Conservation (phyloP, 345 rosid species). For the Kernera saxatilis region DNA sequence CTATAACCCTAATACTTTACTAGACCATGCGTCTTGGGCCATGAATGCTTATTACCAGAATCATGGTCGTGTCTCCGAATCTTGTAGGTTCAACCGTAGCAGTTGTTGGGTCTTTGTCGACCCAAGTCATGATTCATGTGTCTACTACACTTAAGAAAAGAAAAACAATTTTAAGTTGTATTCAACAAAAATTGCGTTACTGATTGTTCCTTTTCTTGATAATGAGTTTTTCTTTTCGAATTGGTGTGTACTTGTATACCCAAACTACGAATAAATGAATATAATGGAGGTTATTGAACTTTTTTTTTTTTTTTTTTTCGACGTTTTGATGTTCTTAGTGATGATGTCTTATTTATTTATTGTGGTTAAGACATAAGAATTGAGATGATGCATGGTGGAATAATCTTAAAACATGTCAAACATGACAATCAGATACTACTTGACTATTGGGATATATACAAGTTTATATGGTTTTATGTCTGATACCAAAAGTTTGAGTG, state of each 20-base stretch:
- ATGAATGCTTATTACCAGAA: constrained; percentile 69
- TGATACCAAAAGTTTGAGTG: too few relatives aligned
- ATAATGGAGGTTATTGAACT: not conserved
- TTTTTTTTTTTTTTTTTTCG: too few relatives aligned
- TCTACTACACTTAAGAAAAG: not conserved
- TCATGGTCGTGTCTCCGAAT: constrained; percentile 2
- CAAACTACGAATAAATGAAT: not conserved
- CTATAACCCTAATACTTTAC: constrained; percentile 58
- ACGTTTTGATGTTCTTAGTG: not conserved
- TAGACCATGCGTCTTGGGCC: constrained; percentile 64
- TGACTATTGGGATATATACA: too few relatives aligned
- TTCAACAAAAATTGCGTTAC: not conserved
- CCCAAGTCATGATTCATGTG: constrained; percentile 13
- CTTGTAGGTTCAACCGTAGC: not conserved
- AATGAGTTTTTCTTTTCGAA: not conserved
- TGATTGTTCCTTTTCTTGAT: not conserved
- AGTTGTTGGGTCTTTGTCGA: not conserved
- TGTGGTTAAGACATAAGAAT: not conserved
- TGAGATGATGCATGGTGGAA: not conserved
- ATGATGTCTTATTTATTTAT: not conserved
- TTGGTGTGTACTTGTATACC: not conserved
- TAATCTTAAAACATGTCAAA: not conserved
- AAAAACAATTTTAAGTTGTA: not conserved
- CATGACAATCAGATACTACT: not conserved
- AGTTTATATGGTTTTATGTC: too few relatives aligned